Conservation (phyloP, 179 eudicot genomes). For the Patellifolia procumbens region DNA sequence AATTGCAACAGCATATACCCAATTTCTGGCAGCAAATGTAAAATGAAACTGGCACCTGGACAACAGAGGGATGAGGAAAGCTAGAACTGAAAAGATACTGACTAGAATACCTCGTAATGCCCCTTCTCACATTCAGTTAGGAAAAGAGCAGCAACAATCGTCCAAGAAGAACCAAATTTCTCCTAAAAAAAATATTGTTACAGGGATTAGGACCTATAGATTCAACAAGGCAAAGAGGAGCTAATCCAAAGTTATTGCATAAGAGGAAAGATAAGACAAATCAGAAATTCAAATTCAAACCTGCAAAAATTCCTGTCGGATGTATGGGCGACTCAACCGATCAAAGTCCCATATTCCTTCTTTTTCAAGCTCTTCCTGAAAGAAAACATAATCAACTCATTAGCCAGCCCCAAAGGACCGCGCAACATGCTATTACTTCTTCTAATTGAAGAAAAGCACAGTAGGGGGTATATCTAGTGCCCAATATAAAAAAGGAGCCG, state of each 20-base stretch:
- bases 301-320: conserved; percentile 66
- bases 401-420: conserved; percentile 13
- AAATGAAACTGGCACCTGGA: background rate
- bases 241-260: background rate
- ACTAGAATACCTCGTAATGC: conserved; percentile 60
- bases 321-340: conserved; percentile 80
- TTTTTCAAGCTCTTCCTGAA: conserved; percentile 94
- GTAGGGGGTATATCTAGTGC: background rate
- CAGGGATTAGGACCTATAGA: background rate
- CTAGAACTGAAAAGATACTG: background rate
- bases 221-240: background rate
- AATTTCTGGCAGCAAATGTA: background rate
- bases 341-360: conserved; percentile 97
- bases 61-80: background rate
- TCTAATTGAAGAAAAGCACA: background rate
- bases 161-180: conserved; percentile 82
- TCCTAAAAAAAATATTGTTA: conserved; percentile 55
- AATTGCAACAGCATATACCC: background rate
- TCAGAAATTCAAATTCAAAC: conserved; percentile 32
- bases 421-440: conserved; percentile 3
- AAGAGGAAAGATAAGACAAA: conserved; percentile 8
- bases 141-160: conserved; percentile 65
- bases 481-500: background rate
- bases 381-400: conserved; percentile 14
- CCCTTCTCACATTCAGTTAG: conserved; percentile 68